Evolutionary conservation across 495 filamentous ascomycete genomes (phyloP), one percentile per base, ranked within the genome.

Genomic region (Talaromyces borbonicus): DNA sequence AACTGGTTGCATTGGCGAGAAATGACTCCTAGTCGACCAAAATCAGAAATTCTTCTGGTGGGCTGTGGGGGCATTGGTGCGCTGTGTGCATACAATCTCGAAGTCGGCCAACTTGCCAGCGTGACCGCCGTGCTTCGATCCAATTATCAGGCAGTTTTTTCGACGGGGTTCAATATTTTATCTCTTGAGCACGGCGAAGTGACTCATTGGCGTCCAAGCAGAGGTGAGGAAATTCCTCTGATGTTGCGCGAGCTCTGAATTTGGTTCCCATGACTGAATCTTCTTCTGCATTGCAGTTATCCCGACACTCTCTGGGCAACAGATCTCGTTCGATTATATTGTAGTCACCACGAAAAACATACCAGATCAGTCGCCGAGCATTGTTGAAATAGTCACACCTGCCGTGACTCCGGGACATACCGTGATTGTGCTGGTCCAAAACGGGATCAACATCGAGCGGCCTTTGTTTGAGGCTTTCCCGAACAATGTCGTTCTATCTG

Each of bases 381-480:
- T 58, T 3, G 41, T 48, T 6, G 86, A 88, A 56, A 90, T 83
- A 16, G 85, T 92, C 48, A 86, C 56, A 47, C 79, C 81, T 58
- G 90, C 85, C 40, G 82, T 77, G n/a, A 90, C 72, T 0, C 66
- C 56, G 57, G 24, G 22, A 2, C 52, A 55, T 26, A 78, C 74
- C 0, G 53, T 59, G 0, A 68, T 79, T 33, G 72, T 75, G 45
- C 58, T 79, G 2, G 44, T 75, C 9, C 76, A 79, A 54, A 79
- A 79, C 53, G 74, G 76, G 6, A 69, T 79, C 39, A 66, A 63
- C 8, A 74, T 76, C 49, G 74, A 79, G 52, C 60, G 67, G 8
- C 63, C 67, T 38, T 71, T 69, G 43, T 50, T 58, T 1, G 38
- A 49, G 5, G 44, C 51, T n/a, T 78, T 71, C 48, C 72, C 74